Evolutionary conservation across 768 basidiomycete genomes (phyloP).

Genomic region (Termitomyces sp.): DNA sequence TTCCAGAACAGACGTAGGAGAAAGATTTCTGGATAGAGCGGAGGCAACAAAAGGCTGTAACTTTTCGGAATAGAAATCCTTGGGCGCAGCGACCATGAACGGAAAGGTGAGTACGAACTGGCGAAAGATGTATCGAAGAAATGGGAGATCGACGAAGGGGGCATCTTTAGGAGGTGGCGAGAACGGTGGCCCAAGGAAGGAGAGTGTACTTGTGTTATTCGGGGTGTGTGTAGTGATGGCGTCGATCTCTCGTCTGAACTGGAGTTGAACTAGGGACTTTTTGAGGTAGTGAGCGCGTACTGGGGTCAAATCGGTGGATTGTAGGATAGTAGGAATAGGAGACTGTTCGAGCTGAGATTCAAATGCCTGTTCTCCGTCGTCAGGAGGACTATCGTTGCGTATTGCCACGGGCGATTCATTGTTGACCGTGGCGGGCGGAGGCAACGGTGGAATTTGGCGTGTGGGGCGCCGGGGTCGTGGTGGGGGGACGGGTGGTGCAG

Average conservation of each 20-base stretch:
- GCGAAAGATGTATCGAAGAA: slow-evolving; percentile 84
- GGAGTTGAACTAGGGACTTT: slow-evolving; percentile 86
- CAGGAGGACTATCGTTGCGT: not conserved
- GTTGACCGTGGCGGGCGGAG: slow-evolving; percentile 2
- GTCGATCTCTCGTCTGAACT: slow-evolving; percentile 78
- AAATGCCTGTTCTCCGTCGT: not conserved
- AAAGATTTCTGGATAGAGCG: slow-evolving; percentile 74
- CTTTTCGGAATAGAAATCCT: slow-evolving; percentile 90
- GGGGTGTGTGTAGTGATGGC: slow-evolving; percentile 47
- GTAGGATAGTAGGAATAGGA: not conserved
- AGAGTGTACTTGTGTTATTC: slow-evolving; percentile 60
- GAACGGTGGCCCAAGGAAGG: slow-evolving; percentile 88
- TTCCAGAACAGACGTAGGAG: slow-evolving; percentile 55
- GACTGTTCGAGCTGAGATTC: not conserved
- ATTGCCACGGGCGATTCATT: slow-evolving; percentile 2
- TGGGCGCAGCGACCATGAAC: slow-evolving; percentile 84
- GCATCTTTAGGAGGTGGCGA: slow-evolving; percentile 58
- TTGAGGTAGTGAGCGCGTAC: slow-evolving; percentile 97
- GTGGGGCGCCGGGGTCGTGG: slow-evolving; percentile 16
- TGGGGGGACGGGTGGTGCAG: not conserved
- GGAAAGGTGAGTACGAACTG: slow-evolving; percentile 95
- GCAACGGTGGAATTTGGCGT: slow-evolving; percentile 12
- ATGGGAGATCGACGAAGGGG: slow-evolving; percentile 69
- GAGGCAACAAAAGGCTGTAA: slow-evolving; percentile 91
- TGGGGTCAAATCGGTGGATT: slow-evolving; percentile 56